These are phyloP conservation scores for Suillus americanus DNA, from an alignment of 768 basidiomycete genomes.

Conservation along the genomic window DNA sequence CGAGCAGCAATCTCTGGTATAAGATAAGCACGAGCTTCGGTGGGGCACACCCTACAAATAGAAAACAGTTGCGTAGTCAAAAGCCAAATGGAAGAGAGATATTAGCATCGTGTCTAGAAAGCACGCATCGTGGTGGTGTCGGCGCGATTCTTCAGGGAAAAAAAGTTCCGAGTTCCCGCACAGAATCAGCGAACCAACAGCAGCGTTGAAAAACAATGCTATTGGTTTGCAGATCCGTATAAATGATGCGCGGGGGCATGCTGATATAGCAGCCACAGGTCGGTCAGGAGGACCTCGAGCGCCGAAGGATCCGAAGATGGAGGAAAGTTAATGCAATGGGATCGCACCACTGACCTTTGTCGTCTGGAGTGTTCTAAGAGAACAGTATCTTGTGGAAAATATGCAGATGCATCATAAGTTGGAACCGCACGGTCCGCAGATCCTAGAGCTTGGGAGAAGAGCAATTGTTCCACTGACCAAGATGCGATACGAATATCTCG, in stretches of 20 bases:
- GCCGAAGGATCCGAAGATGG: not conserved
- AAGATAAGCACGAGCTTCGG: too few relatives aligned
- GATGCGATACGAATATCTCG: not conserved
- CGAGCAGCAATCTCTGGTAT: constrained; percentile 28
- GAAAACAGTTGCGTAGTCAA: too few relatives aligned
- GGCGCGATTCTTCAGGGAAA: too few relatives aligned
- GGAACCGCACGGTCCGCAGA: not conserved
- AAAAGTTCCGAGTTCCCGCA: too few relatives aligned
- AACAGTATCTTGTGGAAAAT: not conserved
- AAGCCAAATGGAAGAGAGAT: too few relatives aligned
- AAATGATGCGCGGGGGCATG: not conserved
- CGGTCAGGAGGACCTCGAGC: not conserved
- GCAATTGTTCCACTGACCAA: not conserved
- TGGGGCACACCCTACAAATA: too few relatives aligned
- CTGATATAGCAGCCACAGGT: not conserved
- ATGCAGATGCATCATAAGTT: not conserved
- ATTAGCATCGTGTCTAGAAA: too few relatives aligned
- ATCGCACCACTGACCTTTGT: not conserved
- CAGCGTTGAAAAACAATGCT: too few relatives aligned
- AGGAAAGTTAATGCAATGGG: not conserved
- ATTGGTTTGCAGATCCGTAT: too few relatives aligned
- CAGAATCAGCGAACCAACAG: too few relatives aligned
- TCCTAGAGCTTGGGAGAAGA: not conserved
- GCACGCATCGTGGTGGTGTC: too few relatives aligned
- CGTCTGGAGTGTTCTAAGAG: not conserved